Evolutionary conservation across 73 alveolate genomes (phyloP).

Genomic region (Blepharisma stoltei): DNA sequence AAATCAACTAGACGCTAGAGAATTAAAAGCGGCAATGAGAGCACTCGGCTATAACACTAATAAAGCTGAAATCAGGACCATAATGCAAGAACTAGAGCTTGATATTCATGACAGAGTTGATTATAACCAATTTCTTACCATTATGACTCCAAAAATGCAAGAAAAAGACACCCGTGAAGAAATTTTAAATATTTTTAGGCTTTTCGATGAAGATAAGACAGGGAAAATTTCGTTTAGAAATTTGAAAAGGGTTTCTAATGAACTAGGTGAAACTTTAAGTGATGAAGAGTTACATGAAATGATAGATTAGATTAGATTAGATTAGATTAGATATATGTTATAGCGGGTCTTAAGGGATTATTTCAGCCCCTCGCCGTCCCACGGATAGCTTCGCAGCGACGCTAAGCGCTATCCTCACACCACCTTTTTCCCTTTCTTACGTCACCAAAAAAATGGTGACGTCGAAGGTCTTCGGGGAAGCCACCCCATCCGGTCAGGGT

Average conservation of each 20-base stretch:
- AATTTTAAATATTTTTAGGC: constrained; percentile 75
- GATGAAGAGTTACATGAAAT: constrained; percentile 90
- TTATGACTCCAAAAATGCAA: constrained; percentile 76
- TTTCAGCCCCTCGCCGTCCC: no score
- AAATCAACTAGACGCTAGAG: constrained; percentile 79
- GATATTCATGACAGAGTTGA: constrained; percentile 61
- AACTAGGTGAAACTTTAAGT: constrained; percentile 83
- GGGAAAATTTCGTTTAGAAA: constrained; percentile 86
- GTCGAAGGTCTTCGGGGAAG: no score
- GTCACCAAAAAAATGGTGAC: no score
- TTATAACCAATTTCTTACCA: constrained; percentile 81
- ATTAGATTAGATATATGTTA: no score
- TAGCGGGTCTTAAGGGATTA: no score
- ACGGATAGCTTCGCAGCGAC: no score
- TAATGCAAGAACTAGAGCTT: constrained; percentile 65
- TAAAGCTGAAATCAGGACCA: constrained; percentile 66
- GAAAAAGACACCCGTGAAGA: constrained; percentile 90
- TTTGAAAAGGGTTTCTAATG: constrained; percentile 84
- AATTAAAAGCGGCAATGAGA: constrained; percentile 83
- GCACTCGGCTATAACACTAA: constrained; percentile 75
- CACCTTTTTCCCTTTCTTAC: no score
- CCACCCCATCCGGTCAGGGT: no score
- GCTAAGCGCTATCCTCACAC: no score
- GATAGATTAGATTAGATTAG: no score
- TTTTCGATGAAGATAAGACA: constrained; percentile 87